These are phyloP conservation scores for Lithospermum erythrorhizon DNA, from an alignment of 257 asterid species.

Conservation along the genomic window DNA sequence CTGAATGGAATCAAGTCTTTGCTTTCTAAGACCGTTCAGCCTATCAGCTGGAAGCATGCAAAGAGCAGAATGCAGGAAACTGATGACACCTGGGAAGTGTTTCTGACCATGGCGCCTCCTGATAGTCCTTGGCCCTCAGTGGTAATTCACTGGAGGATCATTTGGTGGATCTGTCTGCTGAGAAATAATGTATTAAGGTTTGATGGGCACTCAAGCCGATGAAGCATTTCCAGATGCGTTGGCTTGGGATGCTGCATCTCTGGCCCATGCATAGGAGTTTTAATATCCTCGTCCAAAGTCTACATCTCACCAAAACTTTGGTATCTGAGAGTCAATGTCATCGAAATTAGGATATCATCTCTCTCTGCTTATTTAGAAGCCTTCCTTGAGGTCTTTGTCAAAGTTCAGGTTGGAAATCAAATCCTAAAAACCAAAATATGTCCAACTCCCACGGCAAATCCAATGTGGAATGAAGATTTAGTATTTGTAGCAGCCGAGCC, in stretches of 20 bases:
- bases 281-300: conserved; percentile 18
- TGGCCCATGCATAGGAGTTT: conserved; percentile 16
- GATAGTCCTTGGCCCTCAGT: conserved; percentile 26
- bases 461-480: conserved; percentile 22
- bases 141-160: conserved; percentile 21
- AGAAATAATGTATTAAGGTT: conserved; percentile 17
- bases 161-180: conserved; percentile 13
- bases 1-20: conserved; percentile 25
- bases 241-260: conserved; percentile 20
- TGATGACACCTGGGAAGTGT: conserved; percentile 16
- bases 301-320: conserved; percentile 24
- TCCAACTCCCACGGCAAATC: conserved; percentile 13
- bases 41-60: conserved; percentile 15
- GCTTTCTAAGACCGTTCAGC: conserved; percentile 21
- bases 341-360: conserved; percentile 19
- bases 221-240: conserved; percentile 23
- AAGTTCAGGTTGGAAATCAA: conserved; percentile 22
- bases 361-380: conserved; percentile 5
- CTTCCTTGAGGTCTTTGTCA: conserved; percentile 16
- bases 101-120: conserved; percentile 18
- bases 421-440: conserved; percentile 13
- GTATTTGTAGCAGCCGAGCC: conserved; percentile 23
- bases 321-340: conserved; percentile 23
- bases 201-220: conserved; percentile 27
- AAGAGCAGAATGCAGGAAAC: conserved; percentile 12